Conservation (phyloP, 1,139 yeast genomes). For the Lodderomyces metapsilosis region DNA sequence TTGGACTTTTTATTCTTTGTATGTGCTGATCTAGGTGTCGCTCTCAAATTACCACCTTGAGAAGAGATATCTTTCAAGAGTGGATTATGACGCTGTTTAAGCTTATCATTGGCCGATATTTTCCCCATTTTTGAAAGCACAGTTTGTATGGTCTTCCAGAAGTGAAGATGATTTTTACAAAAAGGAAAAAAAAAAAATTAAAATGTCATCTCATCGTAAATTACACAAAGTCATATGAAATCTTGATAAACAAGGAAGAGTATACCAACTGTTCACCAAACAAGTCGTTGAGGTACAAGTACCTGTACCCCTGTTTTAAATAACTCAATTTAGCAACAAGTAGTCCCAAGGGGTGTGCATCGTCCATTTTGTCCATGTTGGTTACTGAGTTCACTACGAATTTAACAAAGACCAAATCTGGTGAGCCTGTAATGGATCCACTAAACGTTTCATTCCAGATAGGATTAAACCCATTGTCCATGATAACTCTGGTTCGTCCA, state of each 20-base stretch:
- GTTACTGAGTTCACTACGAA: slow-evolving; percentile 22
- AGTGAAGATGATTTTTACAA: background rate
- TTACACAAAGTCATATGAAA: slow-evolving; percentile 26
- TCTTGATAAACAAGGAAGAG: slow-evolving; percentile 67
- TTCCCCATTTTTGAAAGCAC: slow-evolving; percentile 59
- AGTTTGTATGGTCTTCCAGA: background rate
- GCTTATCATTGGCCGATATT: slow-evolving; percentile 50
- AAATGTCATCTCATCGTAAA: slow-evolving; percentile 7
- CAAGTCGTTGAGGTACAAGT: slow-evolving; percentile 68
- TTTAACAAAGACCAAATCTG: slow-evolving; percentile 35
- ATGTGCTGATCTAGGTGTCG: slow-evolving; percentile 26
- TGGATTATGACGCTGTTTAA: slow-evolving; percentile 69
- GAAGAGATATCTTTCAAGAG: slow-evolving; percentile 72
- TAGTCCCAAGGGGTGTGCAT: slow-evolving; percentile 50
- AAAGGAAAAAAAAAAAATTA: slow-evolving; percentile 5
- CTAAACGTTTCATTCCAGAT: slow-evolving; percentile 62
- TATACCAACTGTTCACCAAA: slow-evolving; percentile 82
- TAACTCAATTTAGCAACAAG: slow-evolving; percentile 54
- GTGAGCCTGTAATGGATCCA: slow-evolving; percentile 32
- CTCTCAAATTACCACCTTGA: slow-evolving; percentile 67
- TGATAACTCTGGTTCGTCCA: slow-evolving; percentile 33
- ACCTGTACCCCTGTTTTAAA: slow-evolving; percentile 75
- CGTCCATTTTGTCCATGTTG: slow-evolving; percentile 22
- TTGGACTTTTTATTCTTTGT: slow-evolving; percentile 8
- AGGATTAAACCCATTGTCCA: slow-evolving; percentile 82